Evolutionary conservation across 2,329 filamentous ascomycete species (phyloP).

Genomic region (Cryphonectria naterciae): DNA sequence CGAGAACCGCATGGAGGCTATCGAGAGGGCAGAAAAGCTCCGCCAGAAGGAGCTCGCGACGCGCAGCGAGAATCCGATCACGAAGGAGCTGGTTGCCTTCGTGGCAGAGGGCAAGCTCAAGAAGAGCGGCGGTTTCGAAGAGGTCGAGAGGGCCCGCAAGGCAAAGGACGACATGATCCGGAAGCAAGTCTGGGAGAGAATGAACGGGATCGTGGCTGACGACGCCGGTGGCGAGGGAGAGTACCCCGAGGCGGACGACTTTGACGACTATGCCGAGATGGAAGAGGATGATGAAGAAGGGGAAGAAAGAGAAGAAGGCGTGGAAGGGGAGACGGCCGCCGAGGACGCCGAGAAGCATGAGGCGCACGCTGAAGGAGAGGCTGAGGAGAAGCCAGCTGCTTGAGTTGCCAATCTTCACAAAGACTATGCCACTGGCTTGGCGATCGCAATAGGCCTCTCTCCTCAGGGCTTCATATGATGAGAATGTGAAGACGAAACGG

Average conservation of each 20-base stretch:
- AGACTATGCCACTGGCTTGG: background rate
- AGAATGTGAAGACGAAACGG: background rate
- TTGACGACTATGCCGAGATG: conserved; percentile 15
- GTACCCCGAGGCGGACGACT: conserved; percentile 30
- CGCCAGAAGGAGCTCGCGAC: conserved; percentile 85
- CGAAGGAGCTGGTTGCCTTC: conserved; percentile 82
- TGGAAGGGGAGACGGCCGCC: background rate
- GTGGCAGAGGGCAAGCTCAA: conserved; percentile 90
- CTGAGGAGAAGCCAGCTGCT: conserved; percentile 15
- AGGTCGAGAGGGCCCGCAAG: conserved; percentile 82
- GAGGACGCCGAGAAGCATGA: conserved; percentile 16
- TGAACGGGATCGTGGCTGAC: conserved; percentile 60
- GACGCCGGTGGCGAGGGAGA: conserved; percentile 45
- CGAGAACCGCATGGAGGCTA: conserved; percentile 88
- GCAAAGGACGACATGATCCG: conserved; percentile 86
- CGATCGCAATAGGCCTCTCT: background rate
- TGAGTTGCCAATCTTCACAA: background rate
- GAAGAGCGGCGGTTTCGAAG: conserved; percentile 94
- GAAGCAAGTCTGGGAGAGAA: conserved; percentile 74
- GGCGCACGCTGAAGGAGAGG: conserved; percentile 16
- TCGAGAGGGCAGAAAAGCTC: conserved; percentile 93
- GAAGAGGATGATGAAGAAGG: conserved; percentile 16
- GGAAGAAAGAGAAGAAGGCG: conserved; percentile 13
- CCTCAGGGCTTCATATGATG: background rate
- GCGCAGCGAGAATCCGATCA: conserved; percentile 74